Percentiles rank a stretch among this genome's conserved stretches.
phyloP scores from a whole-genome alignment of 345 rosid species.

The Isatis tinctoria region DNA sequence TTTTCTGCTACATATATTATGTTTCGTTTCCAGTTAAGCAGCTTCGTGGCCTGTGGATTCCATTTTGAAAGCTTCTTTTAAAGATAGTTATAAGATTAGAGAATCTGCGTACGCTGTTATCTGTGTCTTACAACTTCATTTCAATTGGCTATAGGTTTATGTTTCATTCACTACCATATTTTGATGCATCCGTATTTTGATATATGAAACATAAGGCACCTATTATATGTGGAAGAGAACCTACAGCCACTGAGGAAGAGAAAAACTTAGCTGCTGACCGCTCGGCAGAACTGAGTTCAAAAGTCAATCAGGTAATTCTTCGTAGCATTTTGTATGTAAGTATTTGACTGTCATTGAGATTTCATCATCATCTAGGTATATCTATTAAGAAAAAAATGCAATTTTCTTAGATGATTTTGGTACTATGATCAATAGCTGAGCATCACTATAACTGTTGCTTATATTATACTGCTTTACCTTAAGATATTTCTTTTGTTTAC shows the following conservation, averaged over 20 bases:
- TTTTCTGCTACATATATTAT: background rate
- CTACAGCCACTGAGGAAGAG: slow-evolving; percentile 80
- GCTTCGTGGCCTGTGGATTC: slow-evolving; percentile 12
- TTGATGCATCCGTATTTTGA: slow-evolving; percentile 14
- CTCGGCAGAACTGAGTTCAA: slow-evolving; percentile 83
- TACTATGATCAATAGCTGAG: slow-evolving; percentile 5
- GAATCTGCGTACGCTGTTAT: slow-evolving; percentile 1
- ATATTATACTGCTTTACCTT: background rate
- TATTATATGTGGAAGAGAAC: slow-evolving; percentile 98
- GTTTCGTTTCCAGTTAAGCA: slow-evolving; percentile 6
- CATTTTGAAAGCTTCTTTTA: background rate
- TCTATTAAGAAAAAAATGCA: background rate
- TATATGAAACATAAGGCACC: slow-evolving; percentile 53
- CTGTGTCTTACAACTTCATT: background rate
- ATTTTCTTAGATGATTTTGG: slow-evolving; percentile 14
- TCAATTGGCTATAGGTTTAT: background rate
- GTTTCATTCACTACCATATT: slow-evolving; percentile 8
- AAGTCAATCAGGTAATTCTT: slow-evolving; percentile 84
- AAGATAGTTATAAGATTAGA: background rate
- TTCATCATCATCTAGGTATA: background rate
- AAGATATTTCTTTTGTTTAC: slow-evolving; percentile 31
- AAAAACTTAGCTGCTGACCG: slow-evolving; percentile 76
- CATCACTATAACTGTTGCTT: background rate
- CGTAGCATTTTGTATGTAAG: slow-evolving; percentile 12
- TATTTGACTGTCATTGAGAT: background rate